Percentiles rank a stretch among this genome's conserved stretches.
Conservation (phyloP, 495 filamentous ascomycete genomes). For the Penicillium ochrochloron region DNA sequence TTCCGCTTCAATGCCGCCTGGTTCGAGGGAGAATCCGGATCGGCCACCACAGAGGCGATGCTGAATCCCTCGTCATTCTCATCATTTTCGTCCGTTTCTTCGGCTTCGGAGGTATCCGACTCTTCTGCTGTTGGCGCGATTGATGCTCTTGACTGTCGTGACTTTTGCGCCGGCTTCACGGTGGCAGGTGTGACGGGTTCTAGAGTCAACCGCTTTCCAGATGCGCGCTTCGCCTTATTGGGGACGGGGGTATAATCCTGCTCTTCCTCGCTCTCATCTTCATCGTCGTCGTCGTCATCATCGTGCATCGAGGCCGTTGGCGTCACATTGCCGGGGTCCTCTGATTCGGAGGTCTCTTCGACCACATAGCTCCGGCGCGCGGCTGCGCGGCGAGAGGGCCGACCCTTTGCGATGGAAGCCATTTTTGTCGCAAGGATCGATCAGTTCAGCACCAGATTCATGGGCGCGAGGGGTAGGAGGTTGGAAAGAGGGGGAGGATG, state of each 20-base stretch:
- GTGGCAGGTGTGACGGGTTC: conserved; percentile 54
- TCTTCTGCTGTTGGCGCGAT: conserved; percentile 29
- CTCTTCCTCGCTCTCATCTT: conserved; percentile 64
- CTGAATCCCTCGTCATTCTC: conserved; percentile 42
- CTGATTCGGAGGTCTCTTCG: conserved; percentile 75
- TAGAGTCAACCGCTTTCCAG: conserved; percentile 61
- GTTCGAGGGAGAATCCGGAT: conserved; percentile 67
- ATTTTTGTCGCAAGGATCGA: conserved; percentile 44
- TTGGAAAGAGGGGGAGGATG: conserved; percentile 17
- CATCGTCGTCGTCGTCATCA: conserved; percentile 53
- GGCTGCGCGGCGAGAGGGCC: conserved; percentile 76
- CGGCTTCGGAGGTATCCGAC: conserved; percentile 38
- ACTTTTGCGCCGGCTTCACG: conserved; percentile 38
- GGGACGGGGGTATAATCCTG: conserved; percentile 83
- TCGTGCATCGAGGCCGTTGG: conserved; percentile 46
- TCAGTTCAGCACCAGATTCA: conserved; percentile 30
- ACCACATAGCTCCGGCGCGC: conserved; percentile 70
- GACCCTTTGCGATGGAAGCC: conserved; percentile 66
- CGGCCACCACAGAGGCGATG: conserved; percentile 44
- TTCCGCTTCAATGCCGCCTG: conserved; percentile 63
- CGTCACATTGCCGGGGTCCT: conserved; percentile 59
- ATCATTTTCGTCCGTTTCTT: conserved; percentile 33
- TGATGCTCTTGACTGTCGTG: conserved; percentile 37
- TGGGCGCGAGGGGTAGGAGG: conserved; percentile 32
- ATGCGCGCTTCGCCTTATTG: conserved; percentile 47